Percentiles rank a stretch among this genome's conserved stretches.
Conservation (phyloP, 148 eudicot genomes). For the Silene latifolia region DNA sequence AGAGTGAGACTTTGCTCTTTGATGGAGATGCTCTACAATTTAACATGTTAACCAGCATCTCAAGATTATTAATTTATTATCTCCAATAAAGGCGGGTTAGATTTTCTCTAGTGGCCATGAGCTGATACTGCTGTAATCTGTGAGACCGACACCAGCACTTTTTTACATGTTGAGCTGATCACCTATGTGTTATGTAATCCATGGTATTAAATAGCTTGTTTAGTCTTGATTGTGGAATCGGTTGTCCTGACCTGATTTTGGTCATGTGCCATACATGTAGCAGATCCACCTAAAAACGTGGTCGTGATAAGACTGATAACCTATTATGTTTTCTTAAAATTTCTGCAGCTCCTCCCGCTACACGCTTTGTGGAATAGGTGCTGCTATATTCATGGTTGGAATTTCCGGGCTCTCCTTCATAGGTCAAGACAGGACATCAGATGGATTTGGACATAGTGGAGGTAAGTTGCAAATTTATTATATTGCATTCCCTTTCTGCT, state of each 20-base stretch:
- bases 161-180: background rate
- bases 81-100: background rate
- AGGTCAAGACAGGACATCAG: conserved; percentile 49
- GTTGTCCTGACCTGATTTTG: background rate
- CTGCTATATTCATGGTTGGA: conserved; percentile 36
- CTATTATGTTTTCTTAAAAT: background rate
- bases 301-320: no score
- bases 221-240: background rate
- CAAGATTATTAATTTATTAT: background rate
- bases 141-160: background rate
- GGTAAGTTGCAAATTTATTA: conserved; percentile 33
- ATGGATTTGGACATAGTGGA: conserved; percentile 44
- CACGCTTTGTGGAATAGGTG: conserved; percentile 46
- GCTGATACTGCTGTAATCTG: background rate
- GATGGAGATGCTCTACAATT: no score
- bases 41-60: background rate
- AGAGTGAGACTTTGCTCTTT: no score
- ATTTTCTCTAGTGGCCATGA: background rate
- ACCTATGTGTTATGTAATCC: background rate
- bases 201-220: background rate
- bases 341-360: conserved; percentile 39
- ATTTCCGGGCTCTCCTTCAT: conserved; percentile 35
- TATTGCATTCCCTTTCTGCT: background rate
- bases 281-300: no score
- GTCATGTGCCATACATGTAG: background rate